Percentiles rank a stretch among this genome's conserved stretches.
These are phyloP conservation scores for Nyctanthes arbortristis DNA, from an alignment of 257 asterid genomes.

Conservation along the genomic window DNA sequence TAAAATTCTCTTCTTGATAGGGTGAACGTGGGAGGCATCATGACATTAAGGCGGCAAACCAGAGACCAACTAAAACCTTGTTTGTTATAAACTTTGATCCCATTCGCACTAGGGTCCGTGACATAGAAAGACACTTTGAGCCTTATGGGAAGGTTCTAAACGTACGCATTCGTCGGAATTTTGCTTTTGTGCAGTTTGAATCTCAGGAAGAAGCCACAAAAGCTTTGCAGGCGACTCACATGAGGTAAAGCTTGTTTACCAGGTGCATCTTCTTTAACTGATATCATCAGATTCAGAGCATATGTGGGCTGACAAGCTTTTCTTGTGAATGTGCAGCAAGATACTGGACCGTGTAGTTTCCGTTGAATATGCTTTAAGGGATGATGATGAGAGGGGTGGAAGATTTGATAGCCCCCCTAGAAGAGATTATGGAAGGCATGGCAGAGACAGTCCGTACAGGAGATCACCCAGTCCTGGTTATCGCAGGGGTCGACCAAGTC, in stretches of 20 bases:
- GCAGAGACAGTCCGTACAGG: conserved; percentile 48
- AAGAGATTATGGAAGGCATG: conserved; percentile 59
- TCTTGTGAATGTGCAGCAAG: conserved; percentile 54
- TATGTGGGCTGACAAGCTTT: conserved; percentile 9
- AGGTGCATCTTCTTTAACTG: background rate
- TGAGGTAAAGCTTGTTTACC: conserved; percentile 55
- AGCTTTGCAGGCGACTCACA: conserved; percentile 88
- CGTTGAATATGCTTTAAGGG: conserved; percentile 91
- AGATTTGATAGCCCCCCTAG: conserved; percentile 52
- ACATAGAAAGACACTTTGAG: conserved; percentile 88
- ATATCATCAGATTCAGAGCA: background rate
- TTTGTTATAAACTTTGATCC: conserved; percentile 96
- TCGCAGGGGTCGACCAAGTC: conserved; percentile 68
- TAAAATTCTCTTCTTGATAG: conserved; percentile 33
- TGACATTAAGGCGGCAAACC: conserved; percentile 64
- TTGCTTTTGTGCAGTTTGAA: conserved; percentile 93
- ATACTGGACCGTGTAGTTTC: conserved; percentile 84
- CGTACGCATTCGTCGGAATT: conserved; percentile 82
- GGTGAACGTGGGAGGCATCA: conserved; percentile 87
- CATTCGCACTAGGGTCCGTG: conserved; percentile 57
- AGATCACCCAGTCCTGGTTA: conserved; percentile 72
- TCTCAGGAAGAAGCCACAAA: conserved; percentile 90
- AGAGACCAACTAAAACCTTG: conserved; percentile 77
- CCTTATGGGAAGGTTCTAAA: conserved; percentile 79
- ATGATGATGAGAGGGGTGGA: conserved; percentile 79